Evolutionary conservation across 2,329 filamentous ascomycete genomes (phyloP), one percentile per base, ranked within the genome.

Genomic region (Aspergillus latus): DNA sequence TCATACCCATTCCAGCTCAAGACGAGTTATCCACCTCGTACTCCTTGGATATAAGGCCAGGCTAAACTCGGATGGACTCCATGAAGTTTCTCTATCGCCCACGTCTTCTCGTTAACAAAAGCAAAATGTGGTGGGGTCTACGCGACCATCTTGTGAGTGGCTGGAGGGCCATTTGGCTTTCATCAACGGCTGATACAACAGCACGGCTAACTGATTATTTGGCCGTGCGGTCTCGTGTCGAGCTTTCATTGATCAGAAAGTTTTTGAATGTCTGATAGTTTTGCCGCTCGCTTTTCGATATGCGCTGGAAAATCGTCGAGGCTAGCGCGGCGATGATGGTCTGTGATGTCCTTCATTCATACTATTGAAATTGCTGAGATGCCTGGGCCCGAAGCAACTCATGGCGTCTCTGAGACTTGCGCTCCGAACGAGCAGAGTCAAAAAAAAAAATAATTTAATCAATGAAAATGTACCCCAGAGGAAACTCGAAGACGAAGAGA

Each of bases 121-220:
- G 43, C 36, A 49, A 36, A 48, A 54, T 32, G 49, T 47, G 36
- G 45, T 54, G 52, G 52, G 44, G 44, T 34, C n/a, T 7, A 28
- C 37, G 36, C 37, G 45, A 40, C n/a, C 36, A 43, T 43, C 34
- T n/a, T 36, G 15, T 54, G 34, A 54, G n/a, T 54, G 45, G 52
- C 52, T 37, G 46, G 39, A 30, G 39, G 15, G 36, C 44, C 37
- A 11, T 47, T 48, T 30, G 28, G 28, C 11, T 34, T 34, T 9
- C 21, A 48, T 52, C 50, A 21, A 42, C 29, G 45, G 21, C 21
- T 21, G 21, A 21, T 21, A 21, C 21, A 21, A 21, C 21, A 21
- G 21, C 21, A 54, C 32, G 37, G 52, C 44, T 48, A 15, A 34
- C 32, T 21, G 51, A 53, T 53, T 34, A 13, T 26, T 40, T 40